Base-by-base conservation (phyloP, 2,329 filamentous ascomycete species). In the Chrysoporthe puriensis region DNA sequence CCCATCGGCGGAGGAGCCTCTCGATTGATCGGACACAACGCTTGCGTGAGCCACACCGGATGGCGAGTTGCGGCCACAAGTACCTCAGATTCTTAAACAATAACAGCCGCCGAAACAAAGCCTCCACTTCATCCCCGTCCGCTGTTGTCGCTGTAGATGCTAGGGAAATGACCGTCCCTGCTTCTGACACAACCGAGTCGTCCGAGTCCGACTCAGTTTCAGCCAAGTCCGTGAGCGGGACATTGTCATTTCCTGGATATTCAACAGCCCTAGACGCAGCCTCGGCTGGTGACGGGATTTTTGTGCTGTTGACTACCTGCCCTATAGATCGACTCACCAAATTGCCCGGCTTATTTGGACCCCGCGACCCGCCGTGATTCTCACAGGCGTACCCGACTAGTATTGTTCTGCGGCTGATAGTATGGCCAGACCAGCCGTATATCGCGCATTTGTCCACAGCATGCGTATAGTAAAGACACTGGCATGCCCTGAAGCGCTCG, bases 381-480 rank as follows among this genome's bases (percentile, higher is more conserved):
- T 18, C 0, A 46, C 66, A 68, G 16, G 58, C 18, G 16, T 62
- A 65, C 9, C 63, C 63, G 13, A 66, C 58, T 2, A 62, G 14
- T 36, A 66, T 52, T 1, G 16, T 34, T 36, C 63, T 48, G 2
- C 18, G 0, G 1, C 26, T 64, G 43, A 68, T 36, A 0, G 9
- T 4, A 42, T 68, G 66, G 0, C 3, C 1, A 1, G 63, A 56
- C 26, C 26, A 26, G 26, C 26, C 26, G 34, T 68, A 68, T 26
- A 5, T 5, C 3, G 36, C 9, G 43, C 66, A 68, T 21, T 43
- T 52, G 8, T 68, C 58, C 18, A 66, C 32, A 5, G 48, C 1
- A 7, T 68, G 66, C 59, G 56, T 32, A 14, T 68, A 68, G 18
- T 66, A 68, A 0, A 42, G 0, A 43, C 66, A 68, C 3, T 50